Conservation (phyloP, 345 rosid species). For the Adansonia digitata region DNA sequence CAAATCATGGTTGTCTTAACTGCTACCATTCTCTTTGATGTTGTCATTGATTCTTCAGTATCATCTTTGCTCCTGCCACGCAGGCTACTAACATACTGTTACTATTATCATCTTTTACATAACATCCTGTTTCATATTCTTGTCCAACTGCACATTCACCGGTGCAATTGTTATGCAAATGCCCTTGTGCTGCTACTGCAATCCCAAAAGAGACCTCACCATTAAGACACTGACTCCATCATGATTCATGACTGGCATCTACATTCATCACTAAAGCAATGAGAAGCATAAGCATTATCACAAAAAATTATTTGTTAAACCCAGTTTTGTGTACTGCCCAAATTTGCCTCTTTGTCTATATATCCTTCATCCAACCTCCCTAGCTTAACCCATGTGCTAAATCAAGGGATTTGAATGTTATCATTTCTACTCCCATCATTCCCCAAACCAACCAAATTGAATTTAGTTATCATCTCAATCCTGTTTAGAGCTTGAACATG, state of each 20-base stretch:
- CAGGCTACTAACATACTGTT: neutral
- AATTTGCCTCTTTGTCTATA: too few relatives aligned
- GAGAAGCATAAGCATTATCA: neutral
- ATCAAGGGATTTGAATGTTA: too few relatives aligned
- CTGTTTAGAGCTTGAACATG: neutral
- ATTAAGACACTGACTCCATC: neutral
- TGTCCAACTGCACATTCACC: neutral
- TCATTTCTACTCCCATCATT: too few relatives aligned
- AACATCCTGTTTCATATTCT: neutral
- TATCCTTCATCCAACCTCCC: neutral
- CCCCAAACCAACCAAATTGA: neutral
- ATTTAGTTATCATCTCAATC: neutral
- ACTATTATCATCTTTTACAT: neutral
- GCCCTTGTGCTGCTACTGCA: neutral
- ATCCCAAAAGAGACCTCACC: neutral
- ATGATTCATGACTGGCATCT: neutral
- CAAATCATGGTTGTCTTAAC: too few relatives aligned
- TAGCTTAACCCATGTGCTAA: neutral
- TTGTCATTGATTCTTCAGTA: neutral
- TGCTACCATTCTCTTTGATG: neutral
- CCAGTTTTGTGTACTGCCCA: too few relatives aligned
- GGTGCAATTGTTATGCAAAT: neutral
- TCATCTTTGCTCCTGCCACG: neutral
- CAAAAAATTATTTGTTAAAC: neutral
- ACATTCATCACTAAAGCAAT: neutral